Evolutionary conservation across 169 alveolate genomes (phyloP), one percentile per base, ranked within the genome.

Genomic region (Plasmodium vivax): DNA sequence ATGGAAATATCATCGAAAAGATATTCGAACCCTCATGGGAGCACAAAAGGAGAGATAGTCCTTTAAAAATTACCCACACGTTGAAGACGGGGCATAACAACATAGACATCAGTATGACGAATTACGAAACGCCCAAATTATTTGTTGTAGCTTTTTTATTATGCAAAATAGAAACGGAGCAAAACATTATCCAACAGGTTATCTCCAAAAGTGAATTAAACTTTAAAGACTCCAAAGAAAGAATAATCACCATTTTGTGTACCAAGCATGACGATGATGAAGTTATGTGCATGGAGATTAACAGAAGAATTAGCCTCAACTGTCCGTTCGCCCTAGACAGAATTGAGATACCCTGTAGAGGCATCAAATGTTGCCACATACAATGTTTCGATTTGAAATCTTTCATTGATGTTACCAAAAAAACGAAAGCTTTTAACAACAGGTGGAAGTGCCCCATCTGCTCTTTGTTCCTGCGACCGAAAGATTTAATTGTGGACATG

Each of bases 401-500:
- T 9, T 98, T 94, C 93, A 95, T 98, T 73, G 96, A 96, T 84
- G 97, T 98, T 56, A 97, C 98, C 51, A 96, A 97, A 51, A 96
- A 98, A 88, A 97, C 98, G 34, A 97, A 97, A 87, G 99, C 99
- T 58, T 98, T 98, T 95, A 98, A 97, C 92, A 97, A 96, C 72
- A 93, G 99, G 79, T 98, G 99, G 99, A 96, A 95, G 83, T 98
- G 99, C 92, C 99, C 99, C 23, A 97, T 97, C 4, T 98, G 99
- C 72, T 97, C 95, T n/a, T 85, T 97, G 30, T 94, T 92, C 23
- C 96, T 98, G 12, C 96, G 98, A 79, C 99, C 99, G 23, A 92
- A 91, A 56, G 98, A 97, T 95, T 74, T 98, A 45, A 97, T 96
- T n/a, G 93, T 98, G 1, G 99, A 98, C 73, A 96, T 96, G 73